These are phyloP conservation scores for Mollisiaceae sp. DNA, from an alignment of 2,329 filamentous ascomycete species.

Conservation along the genomic window DNA sequence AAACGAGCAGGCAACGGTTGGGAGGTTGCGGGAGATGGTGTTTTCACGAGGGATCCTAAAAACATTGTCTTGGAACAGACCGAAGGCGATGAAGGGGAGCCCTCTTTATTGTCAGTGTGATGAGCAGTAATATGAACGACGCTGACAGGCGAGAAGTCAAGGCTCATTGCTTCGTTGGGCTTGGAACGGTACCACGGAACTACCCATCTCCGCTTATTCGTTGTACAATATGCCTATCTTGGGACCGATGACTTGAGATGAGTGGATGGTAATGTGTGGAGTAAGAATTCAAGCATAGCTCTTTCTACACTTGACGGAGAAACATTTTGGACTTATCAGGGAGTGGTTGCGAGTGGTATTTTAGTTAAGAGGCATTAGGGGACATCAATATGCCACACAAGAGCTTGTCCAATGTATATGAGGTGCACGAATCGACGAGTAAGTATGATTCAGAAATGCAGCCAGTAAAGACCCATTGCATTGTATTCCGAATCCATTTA, in stretches of 20 bases:
- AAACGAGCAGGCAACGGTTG: conserved; percentile 47
- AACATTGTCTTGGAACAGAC: conserved; percentile 12
- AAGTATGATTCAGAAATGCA: no score
- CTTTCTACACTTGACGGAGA: no score
- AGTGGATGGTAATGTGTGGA: not conserved
- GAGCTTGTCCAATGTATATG: no score
- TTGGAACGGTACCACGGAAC: conserved; percentile 36
- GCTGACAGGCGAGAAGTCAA: conserved; percentile 29
- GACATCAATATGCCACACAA: no score
- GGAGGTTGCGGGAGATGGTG: conserved; percentile 51
- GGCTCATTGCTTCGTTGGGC: conserved; percentile 36
- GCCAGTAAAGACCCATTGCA: no score
- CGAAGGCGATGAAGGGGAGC: conserved; percentile 21
- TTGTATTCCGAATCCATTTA: no score
- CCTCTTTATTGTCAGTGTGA: conserved; percentile 38
- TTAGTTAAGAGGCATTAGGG: no score
- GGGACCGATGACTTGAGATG: not conserved
- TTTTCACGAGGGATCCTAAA: conserved; percentile 48
- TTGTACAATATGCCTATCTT: conserved; percentile 28
- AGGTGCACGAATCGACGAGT: no score
- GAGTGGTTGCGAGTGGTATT: no score
- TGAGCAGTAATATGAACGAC: conserved; percentile 16
- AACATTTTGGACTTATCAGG: no score
- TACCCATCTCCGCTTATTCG: conserved; percentile 35
- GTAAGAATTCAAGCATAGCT: not conserved